Evolutionary conservation across 768 basidiomycete genomes (phyloP), one percentile per base, ranked within the genome.

Genomic region (Hebeloma cylindrosporum): DNA sequence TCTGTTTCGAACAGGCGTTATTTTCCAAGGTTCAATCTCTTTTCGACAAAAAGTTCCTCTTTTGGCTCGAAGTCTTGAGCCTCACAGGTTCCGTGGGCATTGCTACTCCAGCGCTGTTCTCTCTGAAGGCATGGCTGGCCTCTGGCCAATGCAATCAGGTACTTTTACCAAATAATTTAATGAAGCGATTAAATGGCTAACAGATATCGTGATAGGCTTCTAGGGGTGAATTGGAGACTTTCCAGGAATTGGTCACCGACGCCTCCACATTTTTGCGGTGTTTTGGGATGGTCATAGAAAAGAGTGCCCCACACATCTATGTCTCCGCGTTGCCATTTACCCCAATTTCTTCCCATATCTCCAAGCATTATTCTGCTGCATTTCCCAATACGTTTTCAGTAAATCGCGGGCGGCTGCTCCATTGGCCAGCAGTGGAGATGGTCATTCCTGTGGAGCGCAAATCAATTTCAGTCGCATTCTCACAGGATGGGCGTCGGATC

Each of bases 41-140:
- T 28, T 11, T 51, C 17, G 36, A 59, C 30, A 22, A 43, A 1
- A 50, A 51, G 10, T 52, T 72, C 3, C 53, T 72, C 4, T 68
- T 59, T 40, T 73, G 71, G 71, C 41, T 73, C 7, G 72, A 73
- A 38, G 63, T 60, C 5, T 52, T 73, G n/a, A 60, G 58, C 30
- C 26, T 65, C 9, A 43, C 45, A 7, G 41, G 47, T 11, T 34
- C 50, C 10, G 35, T 58, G 7, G 7, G 38, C 8, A n/a, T 41
- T 11, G 63, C 51, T 7, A 43, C 26, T 20, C 16, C 16, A 11
- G 41, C 50, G 10, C 34, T 59, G 27, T 18, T 13, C 13, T 9
- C 27, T n/a, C 13, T 40, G 11, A 25, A 23, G 13, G 21, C 32
- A 7, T 51, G 47, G 50, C 23, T 37, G 11, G 22, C 38, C 20